A percentile compares a stretch with the other conserved stretches of the same genome.
Conservation (phyloP, 305 asterid genomes). For the Nicotiana rustica region DNA sequence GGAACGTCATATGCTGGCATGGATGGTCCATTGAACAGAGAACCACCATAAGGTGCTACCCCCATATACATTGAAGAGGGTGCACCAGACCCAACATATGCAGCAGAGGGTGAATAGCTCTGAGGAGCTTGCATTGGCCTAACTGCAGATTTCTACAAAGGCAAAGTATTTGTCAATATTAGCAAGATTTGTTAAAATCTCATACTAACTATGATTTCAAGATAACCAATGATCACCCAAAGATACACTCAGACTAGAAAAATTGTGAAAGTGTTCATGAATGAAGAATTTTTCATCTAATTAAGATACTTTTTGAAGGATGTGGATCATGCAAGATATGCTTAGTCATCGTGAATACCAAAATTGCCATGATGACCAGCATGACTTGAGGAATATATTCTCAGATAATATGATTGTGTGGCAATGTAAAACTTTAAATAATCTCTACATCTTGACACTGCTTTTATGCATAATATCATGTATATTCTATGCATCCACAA, state of each 20-base stretch:
- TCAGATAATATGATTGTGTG: neutral
- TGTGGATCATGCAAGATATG: neutral
- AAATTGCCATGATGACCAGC: neutral
- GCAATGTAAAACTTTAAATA: neutral
- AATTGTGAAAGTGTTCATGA: slow-evolving; percentile 9
- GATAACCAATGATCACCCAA: neutral
- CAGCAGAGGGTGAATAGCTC: slow-evolving; percentile 69
- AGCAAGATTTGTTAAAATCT: slow-evolving; percentile 1
- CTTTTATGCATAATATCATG: slow-evolving; percentile 12
- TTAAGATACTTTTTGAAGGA: slow-evolving; percentile 20
- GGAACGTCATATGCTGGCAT: slow-evolving; percentile 82
- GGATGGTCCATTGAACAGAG: slow-evolving; percentile 74
- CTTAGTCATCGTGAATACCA: neutral
- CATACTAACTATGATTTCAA: neutral
- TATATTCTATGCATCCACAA: slow-evolving; percentile 9
- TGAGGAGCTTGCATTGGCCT: slow-evolving; percentile 79
- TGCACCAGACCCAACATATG: slow-evolving; percentile 74
- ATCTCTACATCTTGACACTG: neutral
- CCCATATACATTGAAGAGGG: slow-evolving; percentile 89
- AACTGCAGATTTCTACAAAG: slow-evolving; percentile 66
- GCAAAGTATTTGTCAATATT: neutral
- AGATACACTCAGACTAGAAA: neutral
- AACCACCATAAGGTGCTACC: slow-evolving; percentile 78
- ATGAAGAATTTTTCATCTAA: neutral
- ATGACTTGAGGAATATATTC: slow-evolving; percentile 20